Percentiles rank a stretch among this genome's conserved stretches.
These are phyloP conservation scores for Debaryomyces subglobosus DNA, from an alignment of 1,139 yeast species.

Conservation along the genomic window DNA sequence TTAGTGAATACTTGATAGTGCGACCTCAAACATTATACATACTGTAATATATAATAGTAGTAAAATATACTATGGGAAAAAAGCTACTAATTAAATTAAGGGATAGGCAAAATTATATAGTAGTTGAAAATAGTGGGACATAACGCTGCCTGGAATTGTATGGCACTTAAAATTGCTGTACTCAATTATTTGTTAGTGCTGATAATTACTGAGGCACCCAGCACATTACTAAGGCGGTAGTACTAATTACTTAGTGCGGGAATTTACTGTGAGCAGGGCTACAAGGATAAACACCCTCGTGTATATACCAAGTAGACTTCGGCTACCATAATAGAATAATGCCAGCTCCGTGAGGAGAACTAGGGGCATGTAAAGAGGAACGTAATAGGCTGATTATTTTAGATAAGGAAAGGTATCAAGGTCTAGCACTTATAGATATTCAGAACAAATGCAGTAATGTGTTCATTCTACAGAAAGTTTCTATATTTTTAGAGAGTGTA, in stretches of 20 bases:
- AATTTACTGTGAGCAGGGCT: conserved; percentile 11
- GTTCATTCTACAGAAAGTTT: not conserved
- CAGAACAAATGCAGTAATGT: not conserved
- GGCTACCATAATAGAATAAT: not conserved
- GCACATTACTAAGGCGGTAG: conserved; percentile 7
- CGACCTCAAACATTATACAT: conserved; percentile 7
- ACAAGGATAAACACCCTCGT: not conserved
- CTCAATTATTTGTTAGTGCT: conserved; percentile 24
- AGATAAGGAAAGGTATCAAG: not conserved
- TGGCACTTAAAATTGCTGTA: conserved; percentile 15
- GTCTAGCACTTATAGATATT: not conserved
- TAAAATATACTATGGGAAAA: conserved; percentile 7
- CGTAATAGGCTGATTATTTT: not conserved
- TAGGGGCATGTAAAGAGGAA: not conserved
- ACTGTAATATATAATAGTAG: conserved; percentile 3
- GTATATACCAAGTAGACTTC: conserved; percentile 2
- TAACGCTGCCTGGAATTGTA: conserved; percentile 7
- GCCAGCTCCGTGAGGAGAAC: conserved; percentile 1
- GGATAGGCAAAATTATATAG: conserved; percentile 8
- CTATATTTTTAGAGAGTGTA: not conserved
- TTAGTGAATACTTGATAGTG: conserved; percentile 4
- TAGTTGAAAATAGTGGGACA: conserved; percentile 5
- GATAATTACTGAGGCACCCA: conserved; percentile 10
- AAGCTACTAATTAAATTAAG: conserved; percentile 4
- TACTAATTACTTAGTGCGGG: conserved; percentile 11